Evolutionary conservation across 2,329 filamentous ascomycete species (phyloP).

Genomic region (Cytospora leucostoma): DNA sequence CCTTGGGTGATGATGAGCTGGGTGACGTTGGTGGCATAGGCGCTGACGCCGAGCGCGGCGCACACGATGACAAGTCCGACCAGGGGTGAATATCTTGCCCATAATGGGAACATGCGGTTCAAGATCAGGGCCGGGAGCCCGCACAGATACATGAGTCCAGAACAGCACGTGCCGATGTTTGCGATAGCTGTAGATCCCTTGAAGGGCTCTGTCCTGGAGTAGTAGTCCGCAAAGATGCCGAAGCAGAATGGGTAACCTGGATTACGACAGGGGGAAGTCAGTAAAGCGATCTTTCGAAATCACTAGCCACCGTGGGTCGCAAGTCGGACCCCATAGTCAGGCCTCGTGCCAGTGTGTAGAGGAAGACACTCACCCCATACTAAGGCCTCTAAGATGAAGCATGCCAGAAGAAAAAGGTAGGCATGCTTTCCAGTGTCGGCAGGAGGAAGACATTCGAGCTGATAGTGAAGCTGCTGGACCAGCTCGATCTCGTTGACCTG

Average conservation of each 20-base stretch:
- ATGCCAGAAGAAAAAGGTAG: constrained; percentile 49
- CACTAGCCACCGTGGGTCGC: not conserved
- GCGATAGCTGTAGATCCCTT: constrained; percentile 55
- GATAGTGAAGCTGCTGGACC: constrained; percentile 25
- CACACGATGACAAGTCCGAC: constrained; percentile 53
- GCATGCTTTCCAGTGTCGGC: constrained; percentile 42
- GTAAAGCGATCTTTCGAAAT: not conserved
- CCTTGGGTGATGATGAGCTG: constrained; percentile 64
- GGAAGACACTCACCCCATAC: constrained; percentile 50
- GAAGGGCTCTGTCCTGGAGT: constrained; percentile 61
- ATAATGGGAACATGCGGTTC: constrained; percentile 45
- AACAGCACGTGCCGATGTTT: constrained; percentile 45
- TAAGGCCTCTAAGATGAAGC: constrained; percentile 54
- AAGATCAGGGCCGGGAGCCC: constrained; percentile 51
- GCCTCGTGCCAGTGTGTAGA: not conserved
- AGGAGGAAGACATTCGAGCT: constrained; percentile 35
- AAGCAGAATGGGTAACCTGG: constrained; percentile 68
- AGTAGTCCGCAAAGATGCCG: constrained; percentile 72
- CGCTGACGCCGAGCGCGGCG: constrained; percentile 52
- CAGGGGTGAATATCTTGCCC: constrained; percentile 45
- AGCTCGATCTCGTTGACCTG: constrained; percentile 19
- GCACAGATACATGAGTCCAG: constrained; percentile 56
- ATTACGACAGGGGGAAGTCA: constrained; percentile 17
- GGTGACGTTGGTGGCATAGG: constrained; percentile 52
- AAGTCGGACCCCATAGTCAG: not conserved